phyloP scores from a whole-genome alignment of 805 yeast genomes.

The Starmerella riodocensis region DNA sequence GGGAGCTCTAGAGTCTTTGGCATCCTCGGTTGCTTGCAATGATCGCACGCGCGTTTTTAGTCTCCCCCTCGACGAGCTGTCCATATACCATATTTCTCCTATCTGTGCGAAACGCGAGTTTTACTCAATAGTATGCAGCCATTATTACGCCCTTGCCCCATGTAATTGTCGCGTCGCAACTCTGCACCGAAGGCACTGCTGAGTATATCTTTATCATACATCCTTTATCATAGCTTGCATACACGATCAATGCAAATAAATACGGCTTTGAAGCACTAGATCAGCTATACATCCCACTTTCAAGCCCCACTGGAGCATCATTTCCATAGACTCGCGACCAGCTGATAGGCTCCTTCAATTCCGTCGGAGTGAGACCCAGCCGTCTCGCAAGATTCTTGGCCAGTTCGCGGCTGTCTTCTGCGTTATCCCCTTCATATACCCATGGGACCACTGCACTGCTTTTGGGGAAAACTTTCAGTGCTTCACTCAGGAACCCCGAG shows the following conservation, averaged over 20 bases:
- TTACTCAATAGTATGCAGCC: too few species aligned
- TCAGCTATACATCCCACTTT: slow-evolving; percentile 61
- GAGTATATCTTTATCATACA: too few species aligned
- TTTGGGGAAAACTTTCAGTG: slow-evolving; percentile 16
- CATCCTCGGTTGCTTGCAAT: background rate
- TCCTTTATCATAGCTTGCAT: too few species aligned
- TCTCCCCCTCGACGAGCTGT: too few species aligned
- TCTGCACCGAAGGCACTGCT: too few species aligned
- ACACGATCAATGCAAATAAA: too few species aligned
- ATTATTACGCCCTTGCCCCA: too few species aligned
- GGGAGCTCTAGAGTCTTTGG: slow-evolving; percentile 5
- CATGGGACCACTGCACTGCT: slow-evolving; percentile 32
- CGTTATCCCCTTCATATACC: slow-evolving; percentile 87
- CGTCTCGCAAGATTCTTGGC: slow-evolving; percentile 31
- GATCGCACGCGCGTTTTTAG: too few species aligned
- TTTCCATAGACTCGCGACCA: slow-evolving; percentile 82
- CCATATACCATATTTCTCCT: too few species aligned
- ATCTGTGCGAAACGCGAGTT: too few species aligned
- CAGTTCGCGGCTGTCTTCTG: slow-evolving; percentile 48
- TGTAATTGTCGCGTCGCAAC: too few species aligned
- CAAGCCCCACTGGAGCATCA: slow-evolving; percentile 53
- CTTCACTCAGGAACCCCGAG: slow-evolving; percentile 26
- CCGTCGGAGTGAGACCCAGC: slow-evolving; percentile 20
- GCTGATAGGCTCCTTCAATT: slow-evolving; percentile 42
- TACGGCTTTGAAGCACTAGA: too few species aligned